Evolutionary conservation across 305 asterid species (phyloP), one percentile per base, ranked within the genome.

Genomic region (Withania somnifera): DNA sequence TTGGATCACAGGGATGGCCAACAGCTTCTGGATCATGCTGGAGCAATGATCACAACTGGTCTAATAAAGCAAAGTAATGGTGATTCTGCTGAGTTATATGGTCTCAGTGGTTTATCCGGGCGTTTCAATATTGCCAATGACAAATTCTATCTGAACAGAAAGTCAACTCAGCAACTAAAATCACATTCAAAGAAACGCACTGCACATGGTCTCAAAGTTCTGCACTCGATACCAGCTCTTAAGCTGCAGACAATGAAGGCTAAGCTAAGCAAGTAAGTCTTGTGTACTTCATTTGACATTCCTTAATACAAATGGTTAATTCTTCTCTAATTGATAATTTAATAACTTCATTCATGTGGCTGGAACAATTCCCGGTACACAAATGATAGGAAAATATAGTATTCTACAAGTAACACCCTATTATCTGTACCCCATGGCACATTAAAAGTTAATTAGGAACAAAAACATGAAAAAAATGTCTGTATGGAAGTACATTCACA

Each of bases 161-260:
- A 93, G 90, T 92, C 98, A 80, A 92, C 98, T 82, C 98, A 93
- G 92, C 98, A 95, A 91, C 87, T 88, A 82, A 93, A 95, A 87
- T 91, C 99, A 82, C 95, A 95, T 86, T 92, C 98, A 78, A 97
- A 97, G 88, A 95, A 95, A 85, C 97, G 99, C 42, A 84, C 97
- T 32, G 90, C 86, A 85, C 99, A 97, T 85, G 97, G 96, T 60
- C 93, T 93, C 86, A 97, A 97, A 91, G 94, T 93, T 85, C 89
- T 95, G 89, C 99, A 95, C 87, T 97, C 99, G 60, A 93, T 90
- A 56, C 98, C 99, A 32, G 98, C 98, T 61, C 97, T 93, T 82
- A 97, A 93, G 92, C 91, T 97, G 85, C 97, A 95, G 88, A 97
- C 98, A 1, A 91, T 97, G 97, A 97, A 97, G 89, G 91, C 94